Percentiles rank a stretch among this genome's conserved stretches.
phyloP scores from a whole-genome alignment of 2,329 filamentous ascomycete genomes.

The Claviceps citrina region DNA sequence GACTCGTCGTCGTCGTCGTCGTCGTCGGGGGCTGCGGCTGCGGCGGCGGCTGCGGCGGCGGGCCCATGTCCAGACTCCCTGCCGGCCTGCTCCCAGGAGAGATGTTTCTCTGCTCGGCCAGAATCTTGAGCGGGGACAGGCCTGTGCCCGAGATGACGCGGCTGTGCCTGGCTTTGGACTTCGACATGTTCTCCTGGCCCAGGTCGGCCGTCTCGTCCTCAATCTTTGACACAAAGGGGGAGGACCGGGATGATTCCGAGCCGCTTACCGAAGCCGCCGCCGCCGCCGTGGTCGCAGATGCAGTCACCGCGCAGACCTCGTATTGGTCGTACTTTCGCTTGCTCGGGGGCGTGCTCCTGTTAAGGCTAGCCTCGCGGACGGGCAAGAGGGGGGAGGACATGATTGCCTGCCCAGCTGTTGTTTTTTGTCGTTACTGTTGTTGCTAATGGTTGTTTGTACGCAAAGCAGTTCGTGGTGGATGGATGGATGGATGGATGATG shows the following conservation, averaged over 20 bases:
- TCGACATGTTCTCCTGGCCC: conserved; percentile 32
- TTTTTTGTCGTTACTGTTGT: too few relatives aligned
- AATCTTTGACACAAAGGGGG: conserved; percentile 15
- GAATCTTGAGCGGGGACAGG: conserved; percentile 42
- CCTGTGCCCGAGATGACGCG: conserved; percentile 42
- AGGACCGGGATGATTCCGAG: conserved; percentile 10
- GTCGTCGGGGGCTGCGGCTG: too few relatives aligned
- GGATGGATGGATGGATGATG: too few relatives aligned
- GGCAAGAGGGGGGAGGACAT: conserved; percentile 27
- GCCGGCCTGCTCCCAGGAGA: conserved; percentile 9
- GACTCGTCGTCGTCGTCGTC: conserved; percentile 24
- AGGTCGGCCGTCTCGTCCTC: conserved; percentile 17
- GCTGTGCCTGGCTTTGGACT: conserved; percentile 34
- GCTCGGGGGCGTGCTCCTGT: conserved; percentile 19
- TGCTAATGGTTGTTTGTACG: too few relatives aligned
- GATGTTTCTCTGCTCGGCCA: conserved; percentile 22
- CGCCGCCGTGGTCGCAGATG: background rate
- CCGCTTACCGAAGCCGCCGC: background rate
- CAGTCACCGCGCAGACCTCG: conserved; percentile 18
- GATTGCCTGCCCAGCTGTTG: conserved; percentile 8
- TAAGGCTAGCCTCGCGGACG: conserved; percentile 22
- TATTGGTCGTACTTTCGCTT: conserved; percentile 18
- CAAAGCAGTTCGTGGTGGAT: too few relatives aligned
- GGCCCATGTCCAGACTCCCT: background rate
- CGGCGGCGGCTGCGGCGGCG: too few relatives aligned